Evolutionary conservation across 495 filamentous ascomycete genomes (phyloP), one percentile per base, ranked within the genome.

Genomic region (Paragyromitra xinjiangensis): DNA sequence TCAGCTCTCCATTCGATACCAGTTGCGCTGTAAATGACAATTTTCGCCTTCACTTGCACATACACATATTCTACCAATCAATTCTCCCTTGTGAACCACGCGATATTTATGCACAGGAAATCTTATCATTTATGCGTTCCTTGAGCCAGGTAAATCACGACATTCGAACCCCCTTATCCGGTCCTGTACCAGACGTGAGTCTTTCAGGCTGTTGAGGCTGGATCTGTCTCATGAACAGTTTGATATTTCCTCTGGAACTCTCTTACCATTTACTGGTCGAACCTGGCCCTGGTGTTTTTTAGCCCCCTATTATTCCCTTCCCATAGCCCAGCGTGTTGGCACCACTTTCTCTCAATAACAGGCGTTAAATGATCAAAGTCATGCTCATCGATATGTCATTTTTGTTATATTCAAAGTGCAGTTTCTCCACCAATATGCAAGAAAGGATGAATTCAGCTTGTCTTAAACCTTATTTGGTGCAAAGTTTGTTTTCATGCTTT

Each of bases 171-270:
- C 48, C 58, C 26, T 50, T 9, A 26, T 6, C 26, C 39, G 37
- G 44, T 65, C 42, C n/a, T 73, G 53, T 40, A 50, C 71, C 64
- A 68, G 56, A 56, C 24, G 14, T 11, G 45, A 40, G 56, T 71
- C 16, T 61, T 77, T 44, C 39, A 56, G 40, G 34, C 61, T 19
- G 16, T 11, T 55, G 40, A 56, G 68, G 69, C 67, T 37, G 11
- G 40, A 16, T 53, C 44, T 61, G 75, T 79, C 65, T 78, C 73
- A 78, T 62, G 61, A 78, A 8, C 16, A 7, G 74, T 79, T 79
- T 79, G 77, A 71, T 56, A n/a, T 45, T 69, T 77, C 50, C 64
- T 19, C 37, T 22, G 44, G 45, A 64, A n/a, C 4, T 58, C 58
- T 76, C 48, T 37, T 16, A 66, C 51, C 19, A 12, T 29, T 34